Conservation (phyloP, 2,329 filamentous ascomycete species). For the Clonostachys solani region DNA sequence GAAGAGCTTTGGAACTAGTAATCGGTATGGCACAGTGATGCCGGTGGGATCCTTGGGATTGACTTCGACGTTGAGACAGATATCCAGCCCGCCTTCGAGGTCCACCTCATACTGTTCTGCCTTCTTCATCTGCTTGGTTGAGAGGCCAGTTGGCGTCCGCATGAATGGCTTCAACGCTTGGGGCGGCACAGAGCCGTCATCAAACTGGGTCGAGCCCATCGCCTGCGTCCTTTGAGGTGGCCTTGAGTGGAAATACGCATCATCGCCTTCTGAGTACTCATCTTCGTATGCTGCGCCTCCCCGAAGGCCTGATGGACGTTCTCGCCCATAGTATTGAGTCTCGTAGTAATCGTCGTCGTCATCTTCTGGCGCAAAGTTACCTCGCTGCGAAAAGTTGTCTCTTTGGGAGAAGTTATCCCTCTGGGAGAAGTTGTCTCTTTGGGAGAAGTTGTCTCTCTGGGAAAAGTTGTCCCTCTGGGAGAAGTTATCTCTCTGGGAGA, state of each 20-base stretch:
- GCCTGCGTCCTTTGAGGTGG: conserved; percentile 23
- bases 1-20: conserved; percentile 77
- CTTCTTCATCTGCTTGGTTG: conserved; percentile 55
- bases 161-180: conserved; percentile 44
- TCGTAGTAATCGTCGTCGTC: conserved; percentile 19
- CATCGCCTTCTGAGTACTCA: conserved; percentile 52
- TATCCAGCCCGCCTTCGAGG: conserved; percentile 78
- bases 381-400: too few species aligned
- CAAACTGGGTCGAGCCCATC: conserved; percentile 10
- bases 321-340: conserved; percentile 8
- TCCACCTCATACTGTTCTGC: conserved; percentile 59
- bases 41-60: conserved; percentile 81
- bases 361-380: conserved; percentile 2
- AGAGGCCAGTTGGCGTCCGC: conserved; percentile 66
- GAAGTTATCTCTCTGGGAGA: too few species aligned
- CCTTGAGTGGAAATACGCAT: conserved; percentile 48
- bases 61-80: conserved; percentile 86
- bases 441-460: too few species aligned
- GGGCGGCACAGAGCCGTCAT: neutral
- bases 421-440: too few species aligned
- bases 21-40: conserved; percentile 79
- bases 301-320: conserved; percentile 23
- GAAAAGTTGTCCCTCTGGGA: too few species aligned
- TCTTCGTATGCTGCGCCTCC: conserved; percentile 32
- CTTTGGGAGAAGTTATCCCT: too few species aligned